Base-by-base conservation (phyloP, 106 monocot species). In the Gastrodia elata region DNA sequence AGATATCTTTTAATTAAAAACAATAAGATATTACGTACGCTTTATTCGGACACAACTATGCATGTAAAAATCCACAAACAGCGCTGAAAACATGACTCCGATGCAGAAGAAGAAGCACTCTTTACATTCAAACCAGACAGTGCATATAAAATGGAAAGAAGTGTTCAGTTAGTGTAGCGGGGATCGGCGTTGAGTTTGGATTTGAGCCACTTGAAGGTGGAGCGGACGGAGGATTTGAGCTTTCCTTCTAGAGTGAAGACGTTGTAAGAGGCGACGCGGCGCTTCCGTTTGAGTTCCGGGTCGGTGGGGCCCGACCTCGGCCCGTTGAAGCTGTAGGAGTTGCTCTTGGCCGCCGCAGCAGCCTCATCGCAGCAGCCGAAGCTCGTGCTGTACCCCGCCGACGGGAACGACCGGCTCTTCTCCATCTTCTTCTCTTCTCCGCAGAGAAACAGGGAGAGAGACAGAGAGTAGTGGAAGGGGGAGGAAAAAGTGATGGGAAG, bases 161-260 rank as follows among this genome's bases (percentile, higher is more conserved):
- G 72, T 28, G 40, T 37, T 26, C 27, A 42, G 4, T 32, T 8
- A 72, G 33, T 33, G 48, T 74, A 75, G 24, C 74, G 78, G 22
- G 75, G 34, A 70, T 84, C 81, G 37, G 77, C 25, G n/a, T n/a
- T n/a, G 72, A 87, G 71, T 77, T 87, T 87, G 77, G 30, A 77
- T 76, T 87, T 87, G 76, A 87, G 79, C 87, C 87, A 87, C 81
- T 79, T 87, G 79, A 87, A 79, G 68, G 84, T 77, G 68, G 35
- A 82, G 44, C 67, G 76, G 20, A 87, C 71, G 2, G 84, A 82
- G 24, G 76, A 73, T 79, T 87, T 87, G 65, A 87, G 74, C 84
- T 82, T 87, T 20, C 65, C 79, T 71, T 87, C 84, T 71, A 72
- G 67, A 20, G 81, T 77, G 58, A 82, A 68, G 13, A 79, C 44